These are phyloP conservation scores for Allantophomopsis lycopodina DNA, from an alignment of 2,329 filamentous ascomycete species.

Conservation along the genomic window DNA sequence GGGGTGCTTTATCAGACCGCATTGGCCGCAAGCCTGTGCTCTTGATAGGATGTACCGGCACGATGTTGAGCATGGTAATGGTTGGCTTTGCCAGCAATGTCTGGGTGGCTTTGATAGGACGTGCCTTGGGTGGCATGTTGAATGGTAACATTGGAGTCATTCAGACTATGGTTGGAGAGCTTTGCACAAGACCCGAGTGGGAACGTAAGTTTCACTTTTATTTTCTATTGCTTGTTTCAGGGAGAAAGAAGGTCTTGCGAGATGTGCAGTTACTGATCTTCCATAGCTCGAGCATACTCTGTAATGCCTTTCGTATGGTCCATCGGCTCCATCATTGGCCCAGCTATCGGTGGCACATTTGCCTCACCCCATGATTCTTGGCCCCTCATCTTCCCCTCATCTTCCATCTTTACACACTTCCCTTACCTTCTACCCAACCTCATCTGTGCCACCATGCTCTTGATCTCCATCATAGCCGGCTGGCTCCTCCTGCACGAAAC, in stretches of 20 bases:
- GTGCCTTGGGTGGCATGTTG: slow-evolving; percentile 65
- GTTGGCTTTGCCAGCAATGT: slow-evolving; percentile 76
- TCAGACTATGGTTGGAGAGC: slow-evolving; percentile 80
- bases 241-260: no score
- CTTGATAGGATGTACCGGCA: slow-evolving; percentile 67
- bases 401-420: slow-evolving; percentile 60
- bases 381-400: slow-evolving; percentile 52
- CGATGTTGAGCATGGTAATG: slow-evolving; percentile 68
- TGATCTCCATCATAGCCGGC: slow-evolving; percentile 36
- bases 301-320: slow-evolving; percentile 94
- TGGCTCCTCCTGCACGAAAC: slow-evolving; percentile 78
- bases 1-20: slow-evolving; percentile 72
- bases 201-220: slow-evolving; percentile 48
- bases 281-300: slow-evolving; percentile 64
- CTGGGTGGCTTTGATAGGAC: slow-evolving; percentile 66
- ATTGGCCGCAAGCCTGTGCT: slow-evolving; percentile 79
- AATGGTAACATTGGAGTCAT: slow-evolving; percentile 90
- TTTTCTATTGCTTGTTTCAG: neutral
- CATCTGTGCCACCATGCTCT: slow-evolving; percentile 47
- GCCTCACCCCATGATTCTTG: slow-evolving; percentile 65
- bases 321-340: slow-evolving; percentile 78
- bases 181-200: slow-evolving; percentile 72
- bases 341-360: slow-evolving; percentile 77
- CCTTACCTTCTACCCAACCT: slow-evolving; percentile 87
- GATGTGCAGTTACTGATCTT: no score